Conservation (phyloP, 768 basidiomycete genomes). For the Pleurotus sapidus region DNA sequence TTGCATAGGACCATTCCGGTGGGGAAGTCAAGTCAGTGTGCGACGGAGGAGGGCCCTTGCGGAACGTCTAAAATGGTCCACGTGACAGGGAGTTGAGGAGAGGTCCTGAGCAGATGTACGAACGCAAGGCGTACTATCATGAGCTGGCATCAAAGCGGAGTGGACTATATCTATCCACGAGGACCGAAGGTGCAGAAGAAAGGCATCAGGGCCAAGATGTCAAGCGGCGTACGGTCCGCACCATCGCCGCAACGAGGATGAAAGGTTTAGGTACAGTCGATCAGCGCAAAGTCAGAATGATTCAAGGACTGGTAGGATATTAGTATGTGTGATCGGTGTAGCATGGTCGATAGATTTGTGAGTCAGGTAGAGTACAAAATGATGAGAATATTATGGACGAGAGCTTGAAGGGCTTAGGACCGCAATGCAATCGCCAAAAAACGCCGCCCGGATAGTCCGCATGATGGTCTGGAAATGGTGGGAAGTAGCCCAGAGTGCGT, state of each 20-base stretch:
- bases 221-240: constrained; percentile 2
- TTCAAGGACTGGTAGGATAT: neutral
- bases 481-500: neutral
- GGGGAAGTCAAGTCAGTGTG: neutral
- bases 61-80: neutral
- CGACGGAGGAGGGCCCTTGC: neutral
- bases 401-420: too few species aligned
- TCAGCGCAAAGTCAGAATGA: neutral
- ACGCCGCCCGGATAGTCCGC: neutral
- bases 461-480: constrained; percentile 1
- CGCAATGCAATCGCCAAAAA: neutral
- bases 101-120: neutral
- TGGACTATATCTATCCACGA: constrained; percentile 1
- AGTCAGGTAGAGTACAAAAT: too few species aligned
- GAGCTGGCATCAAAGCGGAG: constrained; percentile 5
- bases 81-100: neutral
- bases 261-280: neutral
- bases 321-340: neutral
- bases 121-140: constrained; percentile 4
- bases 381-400: too few species aligned
- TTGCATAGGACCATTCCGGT: neutral
- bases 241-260: neutral
- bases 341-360: too few species aligned
- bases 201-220: constrained; percentile 2
- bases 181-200: neutral